Evolutionary conservation across 2,329 filamentous ascomycete species (phyloP).

Genomic region (Talaromyces pinophilus): DNA sequence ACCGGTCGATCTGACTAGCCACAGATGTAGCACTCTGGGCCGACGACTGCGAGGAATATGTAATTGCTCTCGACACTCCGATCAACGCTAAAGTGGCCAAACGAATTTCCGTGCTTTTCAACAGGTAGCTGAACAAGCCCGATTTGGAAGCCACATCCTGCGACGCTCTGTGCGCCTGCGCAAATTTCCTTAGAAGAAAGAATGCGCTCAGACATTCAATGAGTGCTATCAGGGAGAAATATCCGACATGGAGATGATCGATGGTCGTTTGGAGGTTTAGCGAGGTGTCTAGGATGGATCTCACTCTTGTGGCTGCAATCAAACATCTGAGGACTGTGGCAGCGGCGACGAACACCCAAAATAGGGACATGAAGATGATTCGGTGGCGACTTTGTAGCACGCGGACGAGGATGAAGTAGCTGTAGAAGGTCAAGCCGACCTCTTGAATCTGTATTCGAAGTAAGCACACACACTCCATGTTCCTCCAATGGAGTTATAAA

Average conservation of each 20-base stretch:
- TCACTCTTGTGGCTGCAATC: not conserved
- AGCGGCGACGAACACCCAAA: not conserved
- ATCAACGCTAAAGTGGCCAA: not conserved
- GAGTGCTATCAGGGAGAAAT: not conserved
- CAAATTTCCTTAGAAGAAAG: not conserved
- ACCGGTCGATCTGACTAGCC: constrained; percentile 2
- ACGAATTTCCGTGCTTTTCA: not conserved
- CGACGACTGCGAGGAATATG: not conserved
- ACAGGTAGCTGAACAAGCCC: not conserved
- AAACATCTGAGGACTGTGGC: not conserved
- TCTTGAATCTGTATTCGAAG: not conserved
- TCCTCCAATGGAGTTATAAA: not conserved
- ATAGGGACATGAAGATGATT: not conserved
- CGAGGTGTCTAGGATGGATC: not conserved
- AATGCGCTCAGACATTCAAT: not conserved
- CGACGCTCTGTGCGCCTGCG: not conserved
- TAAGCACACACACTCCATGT: not conserved
- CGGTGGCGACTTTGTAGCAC: not conserved
- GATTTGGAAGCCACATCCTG: not conserved
- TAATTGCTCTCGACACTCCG: not conserved
- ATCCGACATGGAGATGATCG: not conserved
- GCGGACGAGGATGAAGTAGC: constrained; percentile 10
- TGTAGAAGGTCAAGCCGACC: constrained; percentile 9
- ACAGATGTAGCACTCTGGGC: not conserved
- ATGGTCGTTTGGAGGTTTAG: not conserved